Conservation (phyloP, 257 asterid genomes). For the Nicotiana sylvestris region DNA sequence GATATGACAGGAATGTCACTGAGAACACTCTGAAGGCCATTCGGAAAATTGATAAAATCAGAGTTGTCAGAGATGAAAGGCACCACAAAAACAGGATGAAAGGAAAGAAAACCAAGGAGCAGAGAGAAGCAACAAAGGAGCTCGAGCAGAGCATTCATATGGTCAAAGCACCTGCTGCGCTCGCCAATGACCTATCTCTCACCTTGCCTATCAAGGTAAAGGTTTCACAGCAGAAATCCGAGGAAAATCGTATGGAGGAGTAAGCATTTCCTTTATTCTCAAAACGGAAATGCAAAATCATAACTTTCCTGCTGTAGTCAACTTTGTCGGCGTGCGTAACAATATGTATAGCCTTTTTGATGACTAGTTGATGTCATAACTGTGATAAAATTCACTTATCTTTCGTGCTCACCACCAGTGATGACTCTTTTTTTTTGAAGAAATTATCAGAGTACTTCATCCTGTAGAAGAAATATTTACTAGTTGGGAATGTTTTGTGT, state of each 20-base stretch:
- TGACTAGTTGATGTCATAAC: too few relatives aligned
- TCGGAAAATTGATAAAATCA: slow-evolving; percentile 70
- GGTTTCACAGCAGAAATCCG: slow-evolving; percentile 17
- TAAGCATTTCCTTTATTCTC: slow-evolving; percentile 1
- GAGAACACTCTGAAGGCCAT: slow-evolving; percentile 69
- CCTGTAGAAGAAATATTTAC: too few relatives aligned
- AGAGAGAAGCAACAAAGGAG: slow-evolving; percentile 37
- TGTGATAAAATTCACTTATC: too few relatives aligned
- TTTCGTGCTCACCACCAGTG: too few relatives aligned
- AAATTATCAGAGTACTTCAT: too few relatives aligned
- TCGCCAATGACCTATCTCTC: slow-evolving; percentile 40
- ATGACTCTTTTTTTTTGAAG: too few relatives aligned
- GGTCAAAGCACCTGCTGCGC: slow-evolving; percentile 52
- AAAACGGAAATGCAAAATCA: background rate
- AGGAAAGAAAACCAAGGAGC: slow-evolving; percentile 46
- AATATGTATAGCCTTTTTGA: too few relatives aligned
- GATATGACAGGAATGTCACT: slow-evolving; percentile 66
- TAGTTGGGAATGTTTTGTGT: too few relatives aligned
- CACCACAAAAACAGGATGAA: slow-evolving; percentile 48
- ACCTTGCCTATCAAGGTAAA: slow-evolving; percentile 38
- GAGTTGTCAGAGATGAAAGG: slow-evolving; percentile 50
- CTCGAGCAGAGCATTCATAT: slow-evolving; percentile 44
- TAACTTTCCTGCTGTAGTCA: too few relatives aligned
- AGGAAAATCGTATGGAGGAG: slow-evolving; percentile 34
- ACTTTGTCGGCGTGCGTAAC: too few relatives aligned